Base-by-base conservation (phyloP, 139 green algal genomes). In the Chlamydomonas sp. region DNA sequence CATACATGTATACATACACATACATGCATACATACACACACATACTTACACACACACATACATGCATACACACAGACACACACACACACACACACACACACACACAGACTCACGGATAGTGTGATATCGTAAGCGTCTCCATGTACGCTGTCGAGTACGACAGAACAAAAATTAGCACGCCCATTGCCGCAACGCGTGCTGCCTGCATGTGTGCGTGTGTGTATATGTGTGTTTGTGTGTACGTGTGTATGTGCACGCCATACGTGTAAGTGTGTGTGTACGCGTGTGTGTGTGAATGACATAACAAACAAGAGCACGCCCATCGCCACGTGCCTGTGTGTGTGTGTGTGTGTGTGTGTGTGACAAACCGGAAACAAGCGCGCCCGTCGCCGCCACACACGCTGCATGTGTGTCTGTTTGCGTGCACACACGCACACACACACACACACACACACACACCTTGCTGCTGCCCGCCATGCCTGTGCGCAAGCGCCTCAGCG, bases 91-190 rank as follows among this genome's bases (percentile, higher is more conserved):
- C 43, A 54, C 43, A 54, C 43, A 20, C 43, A 54, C 43, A 54
- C 43, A 13, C 43, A 54, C 43, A 54, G 20, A 54, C 43, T 26
- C 43, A 26, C 13, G 43, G 13, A 26, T 54, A n/a, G n/a, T n/a
- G n/a, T n/a, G n/a, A n/a, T 33, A 99, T 99, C 58, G 95, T 98
- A 20, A 96, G 68, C 0, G 95, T 96, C 77, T 99, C 95, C 50
- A 64, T 64, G 54, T 36, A 64, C 24, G 54, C 54, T 64, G 54
- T 26, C 30, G 43, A 54, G 43, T n/a, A n/a, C n/a, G n/a, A n/a
- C n/a, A n/a, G n/a, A n/a, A n/a, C n/a, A n/a, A n/a, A n/a, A n/a
- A n/a, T n/a, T n/a, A n/a, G n/a, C n/a, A n/a, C n/a, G n/a, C n/a
- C n/a, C n/a, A n/a, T n/a, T n/a, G n/a, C n/a, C n/a, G 73, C 3